These are phyloP conservation scores for Moniliella sp. DNA, from an alignment of 1,284 basidiomycete species.

Conservation along the genomic window DNA sequence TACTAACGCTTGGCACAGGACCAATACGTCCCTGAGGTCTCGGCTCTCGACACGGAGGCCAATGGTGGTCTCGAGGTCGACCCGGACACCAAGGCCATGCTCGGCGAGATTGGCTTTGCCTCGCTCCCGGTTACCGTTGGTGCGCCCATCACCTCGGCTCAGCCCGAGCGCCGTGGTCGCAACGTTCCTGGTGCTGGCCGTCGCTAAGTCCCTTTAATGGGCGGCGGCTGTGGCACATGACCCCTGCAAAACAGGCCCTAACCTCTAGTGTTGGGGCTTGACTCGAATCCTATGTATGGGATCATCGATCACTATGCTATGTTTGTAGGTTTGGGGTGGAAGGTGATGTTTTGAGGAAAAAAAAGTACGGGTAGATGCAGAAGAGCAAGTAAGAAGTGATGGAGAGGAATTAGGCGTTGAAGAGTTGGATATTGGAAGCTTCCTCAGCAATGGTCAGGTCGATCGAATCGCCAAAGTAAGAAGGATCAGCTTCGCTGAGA, in stretches of 20 bases:
- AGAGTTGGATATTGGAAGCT: constrained; percentile 3
- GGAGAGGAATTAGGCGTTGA: neutral
- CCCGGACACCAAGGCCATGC: constrained; percentile 34
- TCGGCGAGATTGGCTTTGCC: constrained; percentile 30
- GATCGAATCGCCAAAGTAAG: constrained; percentile 26
- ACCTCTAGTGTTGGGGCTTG: too few species aligned
- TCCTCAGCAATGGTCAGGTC: constrained; percentile 20
- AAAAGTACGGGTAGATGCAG: neutral
- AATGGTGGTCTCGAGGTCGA: constrained; percentile 29
- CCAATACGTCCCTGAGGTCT: constrained; percentile 34
- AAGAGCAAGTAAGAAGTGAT: neutral
- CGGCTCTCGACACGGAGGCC: constrained; percentile 30
- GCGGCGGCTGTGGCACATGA: neutral
- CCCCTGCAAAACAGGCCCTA: too few species aligned
- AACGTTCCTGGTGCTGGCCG: constrained; percentile 32
- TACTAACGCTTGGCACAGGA: constrained; percentile 6
- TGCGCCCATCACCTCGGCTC: constrained; percentile 25
- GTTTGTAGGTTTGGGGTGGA: neutral
- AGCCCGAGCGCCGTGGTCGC: constrained; percentile 28
- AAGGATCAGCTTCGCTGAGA: constrained; percentile 5
- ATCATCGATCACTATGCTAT: neutral
- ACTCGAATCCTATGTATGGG: too few species aligned
- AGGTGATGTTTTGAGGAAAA: too few species aligned
- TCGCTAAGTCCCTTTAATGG: constrained; percentile 1
- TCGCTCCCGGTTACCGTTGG: constrained; percentile 29